These are phyloP conservation scores for Orbilia brochopaga DNA, from an alignment of 2,329 filamentous ascomycete species.

Conservation along the genomic window DNA sequence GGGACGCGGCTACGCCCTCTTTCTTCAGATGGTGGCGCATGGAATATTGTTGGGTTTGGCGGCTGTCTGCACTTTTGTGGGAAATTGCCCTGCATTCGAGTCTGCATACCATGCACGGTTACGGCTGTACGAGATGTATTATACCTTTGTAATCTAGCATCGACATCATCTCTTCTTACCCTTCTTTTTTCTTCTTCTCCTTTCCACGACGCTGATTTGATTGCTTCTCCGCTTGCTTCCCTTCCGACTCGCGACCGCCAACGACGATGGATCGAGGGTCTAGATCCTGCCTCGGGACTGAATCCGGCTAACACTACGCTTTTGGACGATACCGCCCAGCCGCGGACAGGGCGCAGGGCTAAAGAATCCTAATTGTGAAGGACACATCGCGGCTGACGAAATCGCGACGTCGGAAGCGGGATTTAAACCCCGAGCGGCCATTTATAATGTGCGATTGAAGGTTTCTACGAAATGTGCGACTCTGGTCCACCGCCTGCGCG, in stretches of 20 bases:
- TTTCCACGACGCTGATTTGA: background rate
- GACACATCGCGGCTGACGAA: background rate
- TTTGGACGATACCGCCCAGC: background rate
- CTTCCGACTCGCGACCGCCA: too few species aligned
- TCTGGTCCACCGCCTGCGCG: background rate
- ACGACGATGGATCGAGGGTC: too few species aligned
- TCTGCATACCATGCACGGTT: background rate
- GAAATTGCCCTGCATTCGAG: conserved; percentile 1
- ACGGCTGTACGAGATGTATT: conserved; percentile 3
- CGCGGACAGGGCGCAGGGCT: background rate
- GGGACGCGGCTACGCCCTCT: too few species aligned
- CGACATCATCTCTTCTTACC: background rate
- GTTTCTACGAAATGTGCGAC: background rate
- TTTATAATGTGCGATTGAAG: background rate
- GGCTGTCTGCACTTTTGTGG: background rate
- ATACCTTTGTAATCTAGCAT: background rate
- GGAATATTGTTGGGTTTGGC: background rate
- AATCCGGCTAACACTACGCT: background rate
- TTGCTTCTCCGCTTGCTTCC: too few species aligned
- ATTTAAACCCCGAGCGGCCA: too few species aligned
- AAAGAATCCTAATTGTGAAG: background rate
- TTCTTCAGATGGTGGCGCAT: background rate
- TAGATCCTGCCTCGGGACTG: background rate
- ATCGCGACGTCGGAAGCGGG: background rate
- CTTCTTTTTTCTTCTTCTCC: background rate